Percentiles rank a stretch among this genome's conserved stretches.
These are phyloP conservation scores for Globisporangium solare DNA, from an alignment of 352 stramenopile genomes.

Conservation along the genomic window DNA sequence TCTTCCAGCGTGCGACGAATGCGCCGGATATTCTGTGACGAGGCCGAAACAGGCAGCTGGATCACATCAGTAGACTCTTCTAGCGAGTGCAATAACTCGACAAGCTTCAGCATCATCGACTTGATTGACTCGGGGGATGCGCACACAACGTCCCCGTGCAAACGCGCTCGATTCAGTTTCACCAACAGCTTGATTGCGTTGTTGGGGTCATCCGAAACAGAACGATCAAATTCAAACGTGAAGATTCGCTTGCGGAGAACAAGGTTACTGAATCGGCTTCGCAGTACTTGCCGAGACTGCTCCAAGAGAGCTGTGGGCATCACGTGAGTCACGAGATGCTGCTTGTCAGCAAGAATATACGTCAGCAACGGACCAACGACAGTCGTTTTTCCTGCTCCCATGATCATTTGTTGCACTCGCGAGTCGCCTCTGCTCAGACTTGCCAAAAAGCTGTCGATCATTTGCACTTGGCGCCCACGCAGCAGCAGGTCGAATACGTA, in stretches of 20 bases:
- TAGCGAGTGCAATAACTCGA: conserved; percentile 91
- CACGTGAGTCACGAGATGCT: conserved; percentile 95
- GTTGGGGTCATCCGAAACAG: conserved; percentile 80
- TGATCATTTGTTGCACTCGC: conserved; percentile 98
- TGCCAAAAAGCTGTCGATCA: conserved; percentile 98
- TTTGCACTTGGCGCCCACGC: conserved; percentile 96
- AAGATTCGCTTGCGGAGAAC: conserved; percentile 98
- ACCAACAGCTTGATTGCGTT: conserved; percentile 59
- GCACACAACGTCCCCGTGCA: conserved; percentile 95
- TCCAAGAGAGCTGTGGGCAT: conserved; percentile 98
- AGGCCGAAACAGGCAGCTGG: conserved; percentile 43
- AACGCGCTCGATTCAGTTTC: conserved; percentile 88
- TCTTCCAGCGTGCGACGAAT: conserved; percentile 68
- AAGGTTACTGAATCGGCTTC: conserved; percentile 95
- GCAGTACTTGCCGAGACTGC: conserved; percentile 96
- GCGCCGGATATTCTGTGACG: conserved; percentile 70
- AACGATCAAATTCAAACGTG: conserved; percentile 98
- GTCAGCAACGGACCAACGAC: conserved; percentile 98
- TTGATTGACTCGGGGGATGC: conserved; percentile 99
- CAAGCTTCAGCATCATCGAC: conserved; percentile 98
- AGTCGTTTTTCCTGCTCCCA: conserved; percentile 99
- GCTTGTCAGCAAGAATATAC: conserved; percentile 95
- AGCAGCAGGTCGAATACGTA: conserved; percentile 99
- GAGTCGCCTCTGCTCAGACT: conserved; percentile 75
- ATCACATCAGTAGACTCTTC: conserved; percentile 79